These are phyloP conservation scores for Purshia tridentata DNA, from an alignment of 306 rosid species.

Conservation along the genomic window DNA sequence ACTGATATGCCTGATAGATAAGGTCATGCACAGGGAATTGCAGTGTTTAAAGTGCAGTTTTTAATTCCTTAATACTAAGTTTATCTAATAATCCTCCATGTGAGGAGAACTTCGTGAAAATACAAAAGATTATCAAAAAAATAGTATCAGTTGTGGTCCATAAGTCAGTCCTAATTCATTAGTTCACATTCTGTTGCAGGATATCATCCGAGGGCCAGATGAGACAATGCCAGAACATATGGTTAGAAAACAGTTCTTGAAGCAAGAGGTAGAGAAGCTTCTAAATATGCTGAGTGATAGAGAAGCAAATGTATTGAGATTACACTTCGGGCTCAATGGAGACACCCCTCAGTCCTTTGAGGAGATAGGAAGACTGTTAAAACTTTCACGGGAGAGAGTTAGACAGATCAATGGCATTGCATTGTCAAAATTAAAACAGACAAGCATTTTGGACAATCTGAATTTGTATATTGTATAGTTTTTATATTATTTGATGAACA, in stretches of 20 bases:
- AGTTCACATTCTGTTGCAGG: slow-evolving; percentile 46
- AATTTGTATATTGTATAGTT: slow-evolving; percentile 43
- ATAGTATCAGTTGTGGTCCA: not conserved
- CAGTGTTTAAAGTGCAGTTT: too few relatives aligned
- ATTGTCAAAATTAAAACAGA: slow-evolving; percentile 49
- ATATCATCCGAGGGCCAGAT: slow-evolving; percentile 58
- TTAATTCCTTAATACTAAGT: not conserved
- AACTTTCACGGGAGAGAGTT: slow-evolving; percentile 67
- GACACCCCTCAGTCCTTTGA: slow-evolving; percentile 49
- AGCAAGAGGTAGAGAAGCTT: slow-evolving; percentile 53
- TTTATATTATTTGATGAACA: slow-evolving; percentile 1
- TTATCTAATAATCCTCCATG: not conserved
- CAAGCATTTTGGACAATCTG: slow-evolving; percentile 30
- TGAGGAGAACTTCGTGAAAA: not conserved
- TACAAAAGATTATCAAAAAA: not conserved
- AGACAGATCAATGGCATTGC: slow-evolving; percentile 58
- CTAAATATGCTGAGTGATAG: slow-evolving; percentile 50
- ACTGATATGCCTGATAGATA: not conserved
- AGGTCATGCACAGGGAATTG: not conserved
- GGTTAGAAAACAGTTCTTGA: slow-evolving; percentile 45
- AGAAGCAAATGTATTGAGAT: slow-evolving; percentile 56
- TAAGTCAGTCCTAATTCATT: not conserved
- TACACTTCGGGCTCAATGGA: slow-evolving; percentile 65
- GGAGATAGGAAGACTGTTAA: slow-evolving; percentile 62
- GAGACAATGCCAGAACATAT: slow-evolving; percentile 62